Conservation (phyloP, 768 basidiomycete genomes). For the Suillus tomentosus region DNA sequence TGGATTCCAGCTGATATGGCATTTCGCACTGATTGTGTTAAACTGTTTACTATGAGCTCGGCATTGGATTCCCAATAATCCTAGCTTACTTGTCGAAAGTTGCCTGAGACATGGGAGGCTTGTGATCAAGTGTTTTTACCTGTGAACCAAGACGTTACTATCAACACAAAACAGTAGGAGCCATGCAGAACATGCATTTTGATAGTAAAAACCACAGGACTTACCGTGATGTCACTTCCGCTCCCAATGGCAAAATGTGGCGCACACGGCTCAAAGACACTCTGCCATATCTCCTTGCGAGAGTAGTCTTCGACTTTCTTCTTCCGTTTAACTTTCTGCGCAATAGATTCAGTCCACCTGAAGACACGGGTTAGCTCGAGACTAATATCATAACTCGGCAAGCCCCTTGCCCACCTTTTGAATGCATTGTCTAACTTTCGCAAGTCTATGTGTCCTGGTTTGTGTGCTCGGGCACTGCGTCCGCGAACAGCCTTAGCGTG, state of each 20-base stretch:
- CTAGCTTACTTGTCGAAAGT: slow-evolving; percentile 67
- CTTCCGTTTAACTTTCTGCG: slow-evolving; percentile 81
- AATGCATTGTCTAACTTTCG: slow-evolving; percentile 81
- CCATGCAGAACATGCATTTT: neutral
- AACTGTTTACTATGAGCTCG: slow-evolving; percentile 37
- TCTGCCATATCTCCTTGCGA: slow-evolving; percentile 75
- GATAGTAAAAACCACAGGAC: slow-evolving; percentile 8
- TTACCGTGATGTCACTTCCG: slow-evolving; percentile 24
- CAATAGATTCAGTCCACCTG: slow-evolving; percentile 87
- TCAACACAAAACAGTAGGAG: neutral
- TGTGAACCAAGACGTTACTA: slow-evolving; percentile 30
- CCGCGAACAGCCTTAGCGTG: slow-evolving; percentile 28
- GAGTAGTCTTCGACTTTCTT: slow-evolving; percentile 67
- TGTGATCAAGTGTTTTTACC: slow-evolving; percentile 83
- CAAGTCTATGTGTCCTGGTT: slow-evolving; percentile 74
- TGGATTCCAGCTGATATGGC: slow-evolving; percentile 80
- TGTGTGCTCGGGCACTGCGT: slow-evolving; percentile 32
- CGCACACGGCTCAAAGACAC: slow-evolving; percentile 73
- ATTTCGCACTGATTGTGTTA: slow-evolving; percentile 62
- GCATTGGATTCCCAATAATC: slow-evolving; percentile 3
- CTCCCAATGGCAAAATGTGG: slow-evolving; percentile 34
- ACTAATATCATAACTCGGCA: neutral
- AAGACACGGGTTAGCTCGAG: slow-evolving; percentile 7
- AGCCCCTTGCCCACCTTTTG: slow-evolving; percentile 55
- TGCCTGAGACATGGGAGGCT: slow-evolving; percentile 69